These are phyloP conservation scores for Candida ortonii DNA, from an alignment of 805 yeast species.

Conservation along the genomic window DNA sequence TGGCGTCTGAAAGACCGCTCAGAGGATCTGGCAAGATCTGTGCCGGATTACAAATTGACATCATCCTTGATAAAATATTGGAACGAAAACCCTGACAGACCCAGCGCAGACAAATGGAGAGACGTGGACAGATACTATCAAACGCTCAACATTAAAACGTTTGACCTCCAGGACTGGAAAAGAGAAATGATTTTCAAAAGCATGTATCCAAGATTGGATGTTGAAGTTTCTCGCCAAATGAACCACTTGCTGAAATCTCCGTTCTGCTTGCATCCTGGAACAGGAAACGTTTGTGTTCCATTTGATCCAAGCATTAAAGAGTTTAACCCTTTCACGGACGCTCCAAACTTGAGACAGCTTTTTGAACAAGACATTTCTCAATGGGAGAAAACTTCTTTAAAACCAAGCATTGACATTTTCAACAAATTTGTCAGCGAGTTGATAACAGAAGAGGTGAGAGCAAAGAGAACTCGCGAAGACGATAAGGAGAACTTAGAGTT, in stretches of 20 bases:
- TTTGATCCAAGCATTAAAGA: constrained; percentile 50
- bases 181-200: constrained; percentile 75
- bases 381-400: constrained; percentile 65
- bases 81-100: constrained; percentile 49
- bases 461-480: constrained; percentile 34
- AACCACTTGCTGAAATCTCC: constrained; percentile 94
- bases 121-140: constrained; percentile 60
- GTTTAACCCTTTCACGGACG: constrained; percentile 69
- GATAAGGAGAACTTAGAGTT: constrained; percentile 26
- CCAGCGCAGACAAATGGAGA: constrained; percentile 71
- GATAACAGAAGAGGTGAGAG: constrained; percentile 50
- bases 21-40: constrained; percentile 55
- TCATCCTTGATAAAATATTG: constrained; percentile 56
- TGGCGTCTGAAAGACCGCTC: constrained; percentile 61
- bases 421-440: constrained; percentile 57
- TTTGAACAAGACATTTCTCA: constrained; percentile 61
- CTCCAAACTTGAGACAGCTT: constrained; percentile 70
- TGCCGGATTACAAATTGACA: constrained; percentile 59
- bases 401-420: constrained; percentile 68
- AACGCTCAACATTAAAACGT: constrained; percentile 33
- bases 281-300: constrained; percentile 95
- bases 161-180: constrained; percentile 62
- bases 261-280: constrained; percentile 93
- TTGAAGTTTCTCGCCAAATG: constrained; percentile 85
- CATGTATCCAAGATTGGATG: constrained; percentile 88